Base-by-base conservation (phyloP, 164 flowering plant species). In the Vitis rotundifolia region DNA sequence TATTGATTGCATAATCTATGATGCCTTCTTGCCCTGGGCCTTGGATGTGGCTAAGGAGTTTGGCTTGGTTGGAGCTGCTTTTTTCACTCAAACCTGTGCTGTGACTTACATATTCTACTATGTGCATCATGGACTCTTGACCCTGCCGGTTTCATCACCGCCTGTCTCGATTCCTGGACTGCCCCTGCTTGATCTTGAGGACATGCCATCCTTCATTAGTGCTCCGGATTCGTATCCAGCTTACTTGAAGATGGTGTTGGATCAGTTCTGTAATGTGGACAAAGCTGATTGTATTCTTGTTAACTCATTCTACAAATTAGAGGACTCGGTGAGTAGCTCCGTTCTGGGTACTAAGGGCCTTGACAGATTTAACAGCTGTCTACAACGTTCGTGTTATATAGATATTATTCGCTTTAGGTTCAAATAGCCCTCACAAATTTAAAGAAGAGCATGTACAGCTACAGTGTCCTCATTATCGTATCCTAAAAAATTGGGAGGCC, bases 281-380 rank as follows among this genome's bases (percentile, higher is more conserved):
- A 51, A 77, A 60, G 85, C 79, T 13, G 89, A 88, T 74, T 82
- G 72, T 73, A 51, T 88, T 8, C 68, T 87, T 44, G 55, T 67
- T 37, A 83, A 83, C 75, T 59, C 78, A 0, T 77, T 77, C 63
- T 72, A 83, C 62, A 66, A 76, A 75, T 55, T 83, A 67, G 87
- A 87, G 58, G 51, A 22, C 0, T 22, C 26, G 26, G 26, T 22
- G 26, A 22, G 26, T 22, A 22, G 26, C 2, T 22, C 26, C 26
- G 26, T 22, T 22, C 26, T 22, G 26, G 26, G 26, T 22, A 22
- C 2, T 22, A 22, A 22, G 26, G 26, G 26, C 26, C 26, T 22
- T 1, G 26, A 22, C 26, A 22, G 26, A 22, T 22, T 22, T 22
- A 22, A 22, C 1, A 22, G 26, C 26, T 22, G 0, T 22, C 26